Evolutionary conservation across 192 early-diverging fungal species (phyloP).

Genomic region (Podila minutissima): DNA sequence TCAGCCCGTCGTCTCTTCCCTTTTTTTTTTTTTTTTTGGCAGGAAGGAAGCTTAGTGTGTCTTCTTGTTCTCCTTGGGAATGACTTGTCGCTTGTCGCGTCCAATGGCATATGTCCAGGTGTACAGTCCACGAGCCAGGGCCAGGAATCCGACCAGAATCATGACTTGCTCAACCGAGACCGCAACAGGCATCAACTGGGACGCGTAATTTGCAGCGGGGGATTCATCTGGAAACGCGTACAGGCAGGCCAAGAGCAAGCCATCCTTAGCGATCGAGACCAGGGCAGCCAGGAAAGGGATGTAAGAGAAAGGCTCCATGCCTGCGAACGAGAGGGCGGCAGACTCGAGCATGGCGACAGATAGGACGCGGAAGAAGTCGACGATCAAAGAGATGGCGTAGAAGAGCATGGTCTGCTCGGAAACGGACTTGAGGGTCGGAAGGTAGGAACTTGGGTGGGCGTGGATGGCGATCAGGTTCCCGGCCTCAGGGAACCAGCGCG

Average conservation of each 20-base stretch:
- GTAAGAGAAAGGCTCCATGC: conserved; percentile 34
- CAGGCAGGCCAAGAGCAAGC: background rate
- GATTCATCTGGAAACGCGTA: background rate
- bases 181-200: conserved; percentile 1
- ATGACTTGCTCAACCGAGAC: conserved; percentile 3
- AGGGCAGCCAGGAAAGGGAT: conserved; percentile 14
- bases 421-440: conserved; percentile 19
- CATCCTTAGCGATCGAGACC: conserved; percentile 9
- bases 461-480: conserved; percentile 28
- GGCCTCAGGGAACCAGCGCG: conserved; percentile 37
- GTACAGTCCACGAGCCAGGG: conserved; percentile 7
- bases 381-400: conserved; percentile 22
- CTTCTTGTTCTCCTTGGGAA: background rate
- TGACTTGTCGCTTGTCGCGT: conserved; percentile 10
- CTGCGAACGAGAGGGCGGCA: conserved; percentile 39
- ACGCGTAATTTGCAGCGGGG: background rate
- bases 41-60: background rate
- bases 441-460: conserved; percentile 33
- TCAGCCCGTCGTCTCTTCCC: background rate
- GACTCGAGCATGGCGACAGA: conserved; percentile 31
- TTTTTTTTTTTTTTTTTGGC: background rate
- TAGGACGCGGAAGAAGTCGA: conserved; percentile 33
- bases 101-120: conserved; percentile 10
- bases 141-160: background rate
- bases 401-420: conserved; percentile 13